Percentiles rank a stretch among this genome's conserved stretches.
These are phyloP conservation scores for Murraya koenigii DNA, from an alignment of 345 rosid genomes.

Conservation along the genomic window DNA sequence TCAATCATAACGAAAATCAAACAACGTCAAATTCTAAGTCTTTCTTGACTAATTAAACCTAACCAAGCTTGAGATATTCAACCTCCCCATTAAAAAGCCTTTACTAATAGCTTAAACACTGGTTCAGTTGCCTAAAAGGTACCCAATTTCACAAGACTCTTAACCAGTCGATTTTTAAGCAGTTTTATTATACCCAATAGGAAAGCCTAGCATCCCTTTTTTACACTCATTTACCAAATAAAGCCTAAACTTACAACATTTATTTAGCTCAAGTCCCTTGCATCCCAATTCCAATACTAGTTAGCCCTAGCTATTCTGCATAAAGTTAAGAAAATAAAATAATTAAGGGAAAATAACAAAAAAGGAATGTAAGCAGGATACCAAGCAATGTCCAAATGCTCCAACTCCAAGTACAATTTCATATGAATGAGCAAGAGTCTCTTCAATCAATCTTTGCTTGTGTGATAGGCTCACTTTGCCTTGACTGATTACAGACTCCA, in stretches of 20 bases:
- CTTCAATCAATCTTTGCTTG: conserved; percentile 54
- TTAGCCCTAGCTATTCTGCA: background rate
- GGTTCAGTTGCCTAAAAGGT: background rate
- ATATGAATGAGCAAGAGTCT: conserved; percentile 44
- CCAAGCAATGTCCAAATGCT: conserved; percentile 62
- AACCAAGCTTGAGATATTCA: background rate
- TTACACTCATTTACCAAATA: background rate
- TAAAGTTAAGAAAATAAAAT: background rate
- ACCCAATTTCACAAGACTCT: background rate
- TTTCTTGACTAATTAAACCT: background rate
- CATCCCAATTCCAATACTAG: background rate
- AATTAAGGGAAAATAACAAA: background rate
- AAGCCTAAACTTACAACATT: background rate
- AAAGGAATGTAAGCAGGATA: conserved; percentile 10
- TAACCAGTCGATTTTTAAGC: background rate
- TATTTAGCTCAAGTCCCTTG: background rate
- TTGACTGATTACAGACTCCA: conserved; percentile 44
- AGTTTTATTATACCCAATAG: background rate
- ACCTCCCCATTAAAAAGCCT: background rate
- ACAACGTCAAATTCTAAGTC: background rate
- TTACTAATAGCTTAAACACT: background rate
- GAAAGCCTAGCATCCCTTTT: background rate
- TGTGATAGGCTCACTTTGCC: conserved; percentile 49
- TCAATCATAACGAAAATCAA: background rate
- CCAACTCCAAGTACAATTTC: conserved; percentile 62